These are phyloP conservation scores for Xylaria grammica DNA, from an alignment of 495 filamentous ascomycete species.

Conservation along the genomic window DNA sequence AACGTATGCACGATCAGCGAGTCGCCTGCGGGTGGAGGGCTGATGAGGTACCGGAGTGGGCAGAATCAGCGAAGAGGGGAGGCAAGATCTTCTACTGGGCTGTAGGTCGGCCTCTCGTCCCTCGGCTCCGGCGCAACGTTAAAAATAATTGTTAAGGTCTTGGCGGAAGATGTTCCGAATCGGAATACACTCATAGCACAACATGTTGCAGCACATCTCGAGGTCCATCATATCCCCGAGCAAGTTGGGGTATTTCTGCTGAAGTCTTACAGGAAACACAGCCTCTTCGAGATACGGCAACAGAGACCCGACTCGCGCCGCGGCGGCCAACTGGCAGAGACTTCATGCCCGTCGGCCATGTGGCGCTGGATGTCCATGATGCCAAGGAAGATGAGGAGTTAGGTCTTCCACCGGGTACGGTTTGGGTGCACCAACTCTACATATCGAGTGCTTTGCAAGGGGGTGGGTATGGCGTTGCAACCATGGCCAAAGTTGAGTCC, in stretches of 20 bases:
- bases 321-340: constrained; percentile 31
- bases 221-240: constrained; percentile 25
- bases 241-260: constrained; percentile 12
- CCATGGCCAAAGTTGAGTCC: constrained; percentile 43
- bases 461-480: constrained; percentile 43
- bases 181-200: constrained; percentile 29
- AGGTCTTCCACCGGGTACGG: constrained; percentile 33
- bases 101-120: constrained; percentile 27
- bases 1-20: constrained; percentile 46
- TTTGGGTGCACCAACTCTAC: constrained; percentile 45
- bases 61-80: constrained; percentile 32
- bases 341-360: constrained; percentile 50
- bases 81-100: constrained; percentile 40
- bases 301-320: constrained; percentile 33
- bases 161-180: constrained; percentile 35
- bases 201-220: constrained; percentile 32
- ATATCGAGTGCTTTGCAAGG: constrained; percentile 43
- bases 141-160: constrained; percentile 23
- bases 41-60: constrained; percentile 36
- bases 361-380: constrained; percentile 41
- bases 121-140: constrained; percentile 12
- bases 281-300: constrained; percentile 40
- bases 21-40: constrained; percentile 47
- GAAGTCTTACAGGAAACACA: constrained; percentile 30
- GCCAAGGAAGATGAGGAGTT: constrained; percentile 34